Evolutionary conservation across 345 rosid genomes (phyloP).

Genomic region (Arabidopsis arenosa): DNA sequence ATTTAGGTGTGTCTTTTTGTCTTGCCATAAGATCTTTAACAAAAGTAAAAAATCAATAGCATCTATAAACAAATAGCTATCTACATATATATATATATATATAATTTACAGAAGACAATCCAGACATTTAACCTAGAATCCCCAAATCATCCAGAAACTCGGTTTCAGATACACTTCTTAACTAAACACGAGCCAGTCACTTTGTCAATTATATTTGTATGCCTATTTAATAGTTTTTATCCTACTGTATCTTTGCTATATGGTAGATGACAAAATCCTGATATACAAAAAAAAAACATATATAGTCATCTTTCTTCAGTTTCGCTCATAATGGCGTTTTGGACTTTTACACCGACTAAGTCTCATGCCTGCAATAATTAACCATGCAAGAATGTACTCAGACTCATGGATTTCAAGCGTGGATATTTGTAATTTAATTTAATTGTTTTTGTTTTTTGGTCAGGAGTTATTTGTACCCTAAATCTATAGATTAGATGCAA

Average conservation of each 20-base stretch:
- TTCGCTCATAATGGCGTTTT: slow-evolving; percentile 22
- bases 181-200: not conserved
- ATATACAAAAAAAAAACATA: too few species aligned
- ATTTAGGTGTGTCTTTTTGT: slow-evolving; percentile 32
- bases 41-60: not conserved
- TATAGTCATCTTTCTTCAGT: not conserved
- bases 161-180: not conserved
- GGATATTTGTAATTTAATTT: not conserved
- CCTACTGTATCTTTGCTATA: not conserved
- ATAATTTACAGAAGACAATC: not conserved
- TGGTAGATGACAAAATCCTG: not conserved
- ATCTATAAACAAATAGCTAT: slow-evolving; percentile 13
- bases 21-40: slow-evolving; percentile 11
- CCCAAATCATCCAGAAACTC: not conserved
- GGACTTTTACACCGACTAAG: slow-evolving; percentile 33
- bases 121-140: too few species aligned
- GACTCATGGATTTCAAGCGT: slow-evolving; percentile 4
- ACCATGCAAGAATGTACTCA: slow-evolving; percentile 11
- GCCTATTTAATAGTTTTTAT: not conserved
- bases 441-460: too few species aligned
- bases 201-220: not conserved
- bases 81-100: too few species aligned
- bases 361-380: slow-evolving; percentile 41
- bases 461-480: not conserved
- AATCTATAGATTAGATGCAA: not conserved